These are phyloP conservation scores for Spathaspora hagerdaliae DNA, from an alignment of 805 yeast species.

Conservation along the genomic window DNA sequence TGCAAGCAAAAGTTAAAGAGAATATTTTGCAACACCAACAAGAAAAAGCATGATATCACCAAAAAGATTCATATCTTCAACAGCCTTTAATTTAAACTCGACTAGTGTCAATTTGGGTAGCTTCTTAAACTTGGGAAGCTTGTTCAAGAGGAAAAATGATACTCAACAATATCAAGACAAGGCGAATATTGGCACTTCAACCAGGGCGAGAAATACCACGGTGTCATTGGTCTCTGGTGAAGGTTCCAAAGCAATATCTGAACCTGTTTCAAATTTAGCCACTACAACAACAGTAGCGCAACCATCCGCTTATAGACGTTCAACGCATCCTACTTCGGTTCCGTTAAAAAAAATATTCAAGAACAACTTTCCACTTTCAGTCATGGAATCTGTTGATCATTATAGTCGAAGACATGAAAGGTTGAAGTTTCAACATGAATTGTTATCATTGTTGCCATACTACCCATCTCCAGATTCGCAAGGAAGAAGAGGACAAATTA, in stretches of 20 bases:
- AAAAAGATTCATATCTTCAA: background rate
- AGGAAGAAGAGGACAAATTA: conserved; percentile 28
- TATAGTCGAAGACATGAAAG: conserved; percentile 36
- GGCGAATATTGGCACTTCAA: background rate
- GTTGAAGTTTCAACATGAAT: conserved; percentile 43
- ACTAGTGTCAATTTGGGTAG: background rate
- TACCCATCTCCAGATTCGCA: conserved; percentile 30
- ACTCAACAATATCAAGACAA: background rate
- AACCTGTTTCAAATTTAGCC: background rate
- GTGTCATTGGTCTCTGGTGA: background rate
- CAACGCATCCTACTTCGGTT: conserved; percentile 67
- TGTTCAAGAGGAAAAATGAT: background rate
- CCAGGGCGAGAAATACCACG: background rate
- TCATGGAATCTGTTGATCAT: conserved; percentile 52
- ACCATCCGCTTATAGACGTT: conserved; percentile 35
- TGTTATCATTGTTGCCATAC: conserved; percentile 45
- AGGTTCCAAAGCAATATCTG: background rate
- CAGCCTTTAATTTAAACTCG: background rate
- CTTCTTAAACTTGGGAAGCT: background rate
- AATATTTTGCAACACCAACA: too few species aligned
- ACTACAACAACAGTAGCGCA: background rate
- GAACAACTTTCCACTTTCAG: conserved; percentile 54
- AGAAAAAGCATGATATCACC: background rate
- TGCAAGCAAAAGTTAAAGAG: too few species aligned
- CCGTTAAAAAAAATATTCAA: conserved; percentile 53